A percentile compares a stretch with the other conserved stretches of the same genome.
These are phyloP conservation scores for Eucalyptus albens DNA, from an alignment of 345 rosid species.

Conservation along the genomic window DNA sequence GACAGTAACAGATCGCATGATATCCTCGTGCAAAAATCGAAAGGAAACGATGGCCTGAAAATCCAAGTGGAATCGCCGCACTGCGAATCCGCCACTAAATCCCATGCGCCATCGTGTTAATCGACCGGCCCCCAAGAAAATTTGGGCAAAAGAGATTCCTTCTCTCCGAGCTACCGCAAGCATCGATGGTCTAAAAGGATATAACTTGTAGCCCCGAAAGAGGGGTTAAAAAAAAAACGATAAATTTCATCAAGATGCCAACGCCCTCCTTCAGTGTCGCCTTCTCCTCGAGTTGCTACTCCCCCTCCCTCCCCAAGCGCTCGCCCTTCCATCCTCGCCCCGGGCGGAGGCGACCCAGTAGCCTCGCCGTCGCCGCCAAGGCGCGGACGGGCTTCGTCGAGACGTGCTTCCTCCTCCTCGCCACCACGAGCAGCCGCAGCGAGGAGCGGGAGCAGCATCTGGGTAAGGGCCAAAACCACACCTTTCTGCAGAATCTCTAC, in stretches of 20 bases:
- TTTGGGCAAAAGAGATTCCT: background rate
- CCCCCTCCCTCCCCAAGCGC: slow-evolving; percentile 29
- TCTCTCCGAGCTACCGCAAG: background rate
- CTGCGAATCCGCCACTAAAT: background rate
- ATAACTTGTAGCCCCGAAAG: background rate
- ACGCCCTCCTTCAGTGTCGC: background rate
- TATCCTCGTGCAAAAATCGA: background rate
- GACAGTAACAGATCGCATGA: background rate
- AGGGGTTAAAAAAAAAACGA: background rate
- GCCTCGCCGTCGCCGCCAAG: slow-evolving; percentile 6
- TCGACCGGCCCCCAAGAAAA: background rate
- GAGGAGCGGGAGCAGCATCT: background rate
- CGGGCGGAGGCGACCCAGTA: slow-evolving; percentile 9
- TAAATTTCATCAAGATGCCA: background rate
- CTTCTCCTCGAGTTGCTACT: background rate
- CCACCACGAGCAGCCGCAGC: slow-evolving; percentile 24
- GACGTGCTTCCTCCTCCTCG: slow-evolving; percentile 14
- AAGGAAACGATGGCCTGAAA: background rate
- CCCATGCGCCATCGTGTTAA: background rate
- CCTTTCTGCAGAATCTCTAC: slow-evolving; percentile 23
- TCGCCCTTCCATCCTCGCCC: slow-evolving; percentile 1
- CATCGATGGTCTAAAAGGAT: background rate
- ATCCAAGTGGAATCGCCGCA: background rate
- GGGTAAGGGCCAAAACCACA: slow-evolving; percentile 3
- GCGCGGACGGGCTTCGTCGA: slow-evolving; percentile 4